Evolutionary conservation across 257 asterid genomes (phyloP).

Genomic region (Galeopsis tetrahit): DNA sequence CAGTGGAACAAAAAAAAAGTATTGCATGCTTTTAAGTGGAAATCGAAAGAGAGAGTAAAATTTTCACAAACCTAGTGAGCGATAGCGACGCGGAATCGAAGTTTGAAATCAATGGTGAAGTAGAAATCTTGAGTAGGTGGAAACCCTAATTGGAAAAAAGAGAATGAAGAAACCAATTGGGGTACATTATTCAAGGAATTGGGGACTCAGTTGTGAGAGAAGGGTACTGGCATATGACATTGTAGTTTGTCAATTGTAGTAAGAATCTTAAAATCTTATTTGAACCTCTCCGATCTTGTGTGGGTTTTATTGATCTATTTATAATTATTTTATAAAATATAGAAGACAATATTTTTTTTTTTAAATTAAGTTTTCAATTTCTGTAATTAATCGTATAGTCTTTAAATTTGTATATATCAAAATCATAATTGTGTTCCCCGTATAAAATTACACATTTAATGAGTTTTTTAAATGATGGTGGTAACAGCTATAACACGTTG

Average conservation of each 20-base stretch:
- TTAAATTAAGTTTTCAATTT: too few relatives aligned
- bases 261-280: neutral
- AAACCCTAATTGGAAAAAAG: constrained; percentile 42
- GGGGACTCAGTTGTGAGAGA: neutral
- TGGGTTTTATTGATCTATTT: neutral
- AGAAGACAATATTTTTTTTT: too few relatives aligned
- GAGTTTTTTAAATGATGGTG: too few relatives aligned
- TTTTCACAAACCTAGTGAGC: constrained; percentile 30
- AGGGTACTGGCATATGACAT: neutral
- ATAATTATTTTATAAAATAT: too few relatives aligned
- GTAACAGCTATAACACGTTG: too few relatives aligned
- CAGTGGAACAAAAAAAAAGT: neutral
- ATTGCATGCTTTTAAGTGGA: constrained; percentile 13
- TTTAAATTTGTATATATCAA: too few relatives aligned
- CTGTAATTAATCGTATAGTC: too few relatives aligned
- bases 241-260: too few relatives aligned
- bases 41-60: neutral
- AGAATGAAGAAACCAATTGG: neutral
- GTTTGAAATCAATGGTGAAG: constrained; percentile 4
- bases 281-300: neutral
- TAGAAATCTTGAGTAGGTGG: constrained; percentile 15
- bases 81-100: constrained; percentile 25
- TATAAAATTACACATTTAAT: too few relatives aligned
- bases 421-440: too few relatives aligned
- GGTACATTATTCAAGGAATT: constrained; percentile 21